These are phyloP conservation scores for Sclerotinia subarctica DNA, from an alignment of 2,329 filamentous ascomycete genomes.

Conservation along the genomic window DNA sequence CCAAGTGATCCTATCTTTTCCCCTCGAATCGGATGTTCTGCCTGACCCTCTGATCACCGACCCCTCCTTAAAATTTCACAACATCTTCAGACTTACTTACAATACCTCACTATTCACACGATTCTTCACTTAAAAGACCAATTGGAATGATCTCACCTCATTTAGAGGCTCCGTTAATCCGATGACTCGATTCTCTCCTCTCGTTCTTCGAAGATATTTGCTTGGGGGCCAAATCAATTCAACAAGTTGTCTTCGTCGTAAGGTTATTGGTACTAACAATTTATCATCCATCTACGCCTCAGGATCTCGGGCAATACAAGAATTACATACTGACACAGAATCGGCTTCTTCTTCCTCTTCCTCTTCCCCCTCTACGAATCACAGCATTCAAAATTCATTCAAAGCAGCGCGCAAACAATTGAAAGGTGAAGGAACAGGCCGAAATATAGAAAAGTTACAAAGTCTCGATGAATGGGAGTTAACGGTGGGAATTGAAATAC, in stretches of 20 bases:
- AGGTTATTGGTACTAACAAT: conserved; percentile 10
- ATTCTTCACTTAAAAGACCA: background rate
- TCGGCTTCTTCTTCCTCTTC: conserved; percentile 10
- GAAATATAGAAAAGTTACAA: conserved; percentile 44
- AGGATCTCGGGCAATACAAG: conserved; percentile 24
- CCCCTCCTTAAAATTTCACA: background rate
- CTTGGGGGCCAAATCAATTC: conserved; percentile 33
- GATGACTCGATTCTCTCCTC: conserved; percentile 34
- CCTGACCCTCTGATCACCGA: conserved; percentile 18
- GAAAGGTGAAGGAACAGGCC: conserved; percentile 61
- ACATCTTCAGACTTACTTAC: too few relatives aligned
- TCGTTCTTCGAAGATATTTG: conserved; percentile 36
- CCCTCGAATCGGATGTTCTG: conserved; percentile 28
- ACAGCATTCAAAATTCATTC: conserved; percentile 46
- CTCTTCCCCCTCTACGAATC: background rate
- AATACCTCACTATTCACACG: background rate
- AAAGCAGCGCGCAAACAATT: conserved; percentile 57
- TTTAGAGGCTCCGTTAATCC: conserved; percentile 10
- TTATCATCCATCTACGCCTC: conserved; percentile 21
- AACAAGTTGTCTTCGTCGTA: conserved; percentile 32
- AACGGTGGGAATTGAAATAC: conserved; percentile 94
- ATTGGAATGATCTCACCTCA: background rate
- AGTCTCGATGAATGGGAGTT: conserved; percentile 71
- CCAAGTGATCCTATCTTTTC: conserved; percentile 19
- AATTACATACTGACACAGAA: conserved; percentile 22